Base-by-base conservation (phyloP, 257 asterid species). In the Ilex aquifolium region DNA sequence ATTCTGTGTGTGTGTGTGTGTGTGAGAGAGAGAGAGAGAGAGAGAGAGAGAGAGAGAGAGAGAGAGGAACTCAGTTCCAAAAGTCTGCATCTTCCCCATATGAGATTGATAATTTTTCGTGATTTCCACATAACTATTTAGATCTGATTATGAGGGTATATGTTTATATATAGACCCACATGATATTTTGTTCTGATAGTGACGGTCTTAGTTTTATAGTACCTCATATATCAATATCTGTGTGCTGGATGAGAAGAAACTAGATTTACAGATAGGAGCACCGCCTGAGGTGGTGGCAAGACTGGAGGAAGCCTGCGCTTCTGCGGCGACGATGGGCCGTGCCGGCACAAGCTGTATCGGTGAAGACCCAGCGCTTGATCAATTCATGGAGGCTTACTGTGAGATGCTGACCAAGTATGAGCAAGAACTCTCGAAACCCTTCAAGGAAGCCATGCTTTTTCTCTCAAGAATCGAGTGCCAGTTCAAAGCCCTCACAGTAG, bases 351-450 rank as follows among this genome's bases (percentile, higher is more conserved):
- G 85, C 57, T 30, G 74, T 60, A 65, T 92, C 0, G 96, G 97
- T 0, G 91, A 85, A 65, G 99, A 92, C 80, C 96, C 99, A 55
- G 94, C 82, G 56, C 79, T 92, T 10, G 99, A 92, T 65, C 99
- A 89, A 65, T 92, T 92, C 74, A 92, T 92, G 99, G 99, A 92
- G 66, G 97, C 97, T 0, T 92, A 92, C 66, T 92, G 99, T 70
- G 99, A 92, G 69, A 92, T 92, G 97, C 85, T 92, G 72, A 77
- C 55, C 0, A 92, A 92, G 55, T 92, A 89, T 64, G 97, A 89
- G 50, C 97, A 89, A 72, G 99, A 92, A 58, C 94, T 92, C 31
- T 77, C 97, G 1, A 92, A 92, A 74, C 99, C 99, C 78, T 87
- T 87, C 65, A 82, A 82, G 61, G 99, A 89, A 69, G 99, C 99